Evolutionary conservation across 2,329 filamentous ascomycete species (phyloP).

Genomic region (Chalaropsis thielavioides): DNA sequence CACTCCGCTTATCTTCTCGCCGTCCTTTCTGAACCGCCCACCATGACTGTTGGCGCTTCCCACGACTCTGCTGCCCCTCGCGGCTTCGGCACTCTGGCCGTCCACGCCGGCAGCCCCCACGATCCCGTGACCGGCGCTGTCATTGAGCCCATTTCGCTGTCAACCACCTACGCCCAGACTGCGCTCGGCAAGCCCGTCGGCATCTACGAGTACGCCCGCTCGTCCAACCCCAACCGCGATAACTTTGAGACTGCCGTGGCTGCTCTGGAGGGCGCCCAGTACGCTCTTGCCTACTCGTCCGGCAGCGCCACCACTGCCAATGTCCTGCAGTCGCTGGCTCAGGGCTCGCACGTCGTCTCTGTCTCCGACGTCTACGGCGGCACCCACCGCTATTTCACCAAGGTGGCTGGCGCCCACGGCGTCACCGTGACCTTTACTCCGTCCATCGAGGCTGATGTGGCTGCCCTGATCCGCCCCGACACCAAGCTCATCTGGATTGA

Average conservation of each 20-base stretch:
- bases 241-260: constrained; percentile 91
- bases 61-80: constrained; percentile 48
- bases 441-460: constrained; percentile 77
- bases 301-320: constrained; percentile 87
- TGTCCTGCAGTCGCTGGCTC: constrained; percentile 81
- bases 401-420: constrained; percentile 87
- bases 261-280: constrained; percentile 79
- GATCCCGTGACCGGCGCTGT: constrained; percentile 88
- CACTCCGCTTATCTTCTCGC: background rate
- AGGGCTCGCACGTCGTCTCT: constrained; percentile 86
- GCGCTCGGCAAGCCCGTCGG: constrained; percentile 78
- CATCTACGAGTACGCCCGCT: constrained; percentile 82
- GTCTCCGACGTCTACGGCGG: constrained; percentile 97
- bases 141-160: constrained; percentile 90
- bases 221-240: constrained; percentile 83
- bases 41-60: constrained; percentile 16
- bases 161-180: constrained; percentile 89
- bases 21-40: background rate
- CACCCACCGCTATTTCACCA: constrained; percentile 96
- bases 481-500: constrained; percentile 98
- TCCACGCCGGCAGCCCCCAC: constrained; percentile 83
- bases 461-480: constrained; percentile 67
- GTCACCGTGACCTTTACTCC: constrained; percentile 91
- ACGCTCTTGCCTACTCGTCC: constrained; percentile 87
- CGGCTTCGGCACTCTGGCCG: constrained; percentile 81